These are phyloP conservation scores for Entomortierella beljakovae DNA, from an alignment of 192 early-diverging fungal genomes.

Conservation along the genomic window DNA sequence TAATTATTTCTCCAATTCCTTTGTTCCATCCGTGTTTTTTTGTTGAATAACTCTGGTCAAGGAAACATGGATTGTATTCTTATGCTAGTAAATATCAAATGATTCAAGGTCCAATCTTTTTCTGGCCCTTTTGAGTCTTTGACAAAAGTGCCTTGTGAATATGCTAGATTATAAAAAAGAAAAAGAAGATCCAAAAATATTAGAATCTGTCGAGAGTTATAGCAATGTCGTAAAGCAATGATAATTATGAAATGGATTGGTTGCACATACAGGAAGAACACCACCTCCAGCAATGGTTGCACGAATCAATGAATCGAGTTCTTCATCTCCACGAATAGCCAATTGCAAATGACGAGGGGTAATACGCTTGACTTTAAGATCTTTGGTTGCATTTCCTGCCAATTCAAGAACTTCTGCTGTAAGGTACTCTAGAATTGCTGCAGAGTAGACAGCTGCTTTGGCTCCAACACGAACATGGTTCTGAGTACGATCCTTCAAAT, in stretches of 20 bases:
- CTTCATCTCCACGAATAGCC: constrained; percentile 93
- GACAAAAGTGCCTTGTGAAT: constrained; percentile 72
- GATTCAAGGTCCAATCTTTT: constrained; percentile 52
- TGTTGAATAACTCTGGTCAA: constrained; percentile 11
- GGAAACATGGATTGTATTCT: constrained; percentile 1
- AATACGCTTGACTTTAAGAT: constrained; percentile 92
- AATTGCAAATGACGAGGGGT: constrained; percentile 91
- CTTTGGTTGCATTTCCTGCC: constrained; percentile 92
- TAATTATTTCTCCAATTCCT: neutral
- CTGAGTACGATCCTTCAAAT: constrained; percentile 84
- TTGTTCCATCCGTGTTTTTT: constrained; percentile 22
- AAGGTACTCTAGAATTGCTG: constrained; percentile 93
- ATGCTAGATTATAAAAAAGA: constrained; percentile 49
- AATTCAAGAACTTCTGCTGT: constrained; percentile 94
- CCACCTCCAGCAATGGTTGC: constrained; percentile 93
- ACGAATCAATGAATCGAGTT: constrained; percentile 88
- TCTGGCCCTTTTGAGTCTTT: constrained; percentile 62
- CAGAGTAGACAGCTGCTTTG: constrained; percentile 92
- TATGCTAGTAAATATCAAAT: neutral
- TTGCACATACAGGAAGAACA: constrained; percentile 70
- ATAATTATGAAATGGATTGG: neutral
- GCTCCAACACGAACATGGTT: constrained; percentile 89
- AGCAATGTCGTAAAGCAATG: neutral
- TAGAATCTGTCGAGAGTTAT: neutral
- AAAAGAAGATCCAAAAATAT: neutral